These are phyloP conservation scores for Mercurialis annua DNA, from an alignment of 345 rosid genomes.

Conservation along the genomic window DNA sequence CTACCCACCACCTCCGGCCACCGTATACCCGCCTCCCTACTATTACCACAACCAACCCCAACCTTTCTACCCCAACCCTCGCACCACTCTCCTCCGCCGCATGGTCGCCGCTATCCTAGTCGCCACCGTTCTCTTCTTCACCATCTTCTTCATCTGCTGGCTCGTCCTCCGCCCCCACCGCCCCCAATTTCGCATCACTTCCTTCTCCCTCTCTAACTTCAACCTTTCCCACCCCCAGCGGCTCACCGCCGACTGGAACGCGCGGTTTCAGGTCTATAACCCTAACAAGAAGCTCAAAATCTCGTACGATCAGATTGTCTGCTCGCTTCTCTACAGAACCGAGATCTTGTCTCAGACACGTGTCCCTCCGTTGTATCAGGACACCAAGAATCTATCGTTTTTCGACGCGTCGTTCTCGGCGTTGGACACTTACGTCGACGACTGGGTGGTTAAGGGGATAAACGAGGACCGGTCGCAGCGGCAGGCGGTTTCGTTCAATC, in stretches of 20 bases:
- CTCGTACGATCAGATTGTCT: slow-evolving; percentile 31
- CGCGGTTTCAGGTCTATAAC: slow-evolving; percentile 46
- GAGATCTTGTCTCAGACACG: slow-evolving; percentile 39
- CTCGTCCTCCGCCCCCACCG: slow-evolving; percentile 66
- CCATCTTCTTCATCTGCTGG: slow-evolving; percentile 52
- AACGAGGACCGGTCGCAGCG: slow-evolving; percentile 40
- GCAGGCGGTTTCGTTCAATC: slow-evolving; percentile 41
- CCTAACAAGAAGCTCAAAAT: slow-evolving; percentile 71
- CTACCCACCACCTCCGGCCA: background rate
- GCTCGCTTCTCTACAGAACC: slow-evolving; percentile 24
- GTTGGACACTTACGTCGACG: slow-evolving; percentile 39
- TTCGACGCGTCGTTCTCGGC: slow-evolving; percentile 39
- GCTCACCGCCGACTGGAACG: slow-evolving; percentile 55
- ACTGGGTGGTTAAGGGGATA: slow-evolving; percentile 24
- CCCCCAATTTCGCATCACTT: slow-evolving; percentile 48
- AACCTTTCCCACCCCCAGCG: slow-evolving; percentile 36
- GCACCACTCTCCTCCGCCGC: slow-evolving; percentile 47
- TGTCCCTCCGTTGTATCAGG: slow-evolving; percentile 58
- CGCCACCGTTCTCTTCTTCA: slow-evolving; percentile 39
- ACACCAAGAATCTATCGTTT: slow-evolving; percentile 34
- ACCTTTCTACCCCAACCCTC: slow-evolving; percentile 36
- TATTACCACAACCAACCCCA: slow-evolving; percentile 32
- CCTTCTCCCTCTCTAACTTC: slow-evolving; percentile 58
- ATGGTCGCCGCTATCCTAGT: slow-evolving; percentile 34
- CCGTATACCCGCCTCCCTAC: slow-evolving; percentile 22